A percentile compares a stretch with the other conserved stretches of the same genome.
These are phyloP conservation scores for Meredithiella fracta DNA, from an alignment of 2,329 filamentous ascomycete genomes.

Conservation along the genomic window DNA sequence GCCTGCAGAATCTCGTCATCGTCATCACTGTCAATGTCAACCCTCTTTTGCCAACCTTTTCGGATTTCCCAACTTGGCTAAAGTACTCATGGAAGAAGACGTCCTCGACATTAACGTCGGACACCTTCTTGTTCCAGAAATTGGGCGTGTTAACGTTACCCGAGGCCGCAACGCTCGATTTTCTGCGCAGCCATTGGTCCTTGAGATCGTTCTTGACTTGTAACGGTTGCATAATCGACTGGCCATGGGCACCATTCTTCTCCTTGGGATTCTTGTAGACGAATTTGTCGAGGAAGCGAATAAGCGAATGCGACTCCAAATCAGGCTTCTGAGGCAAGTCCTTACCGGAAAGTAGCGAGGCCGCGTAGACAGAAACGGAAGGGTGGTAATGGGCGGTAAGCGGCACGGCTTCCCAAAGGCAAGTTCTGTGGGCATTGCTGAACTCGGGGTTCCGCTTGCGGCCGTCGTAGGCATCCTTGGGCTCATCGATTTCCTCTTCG, in stretches of 20 bases:
- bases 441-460: conserved; percentile 83
- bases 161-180: conserved; percentile 23
- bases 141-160: conserved; percentile 59
- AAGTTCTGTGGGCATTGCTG: conserved; percentile 82
- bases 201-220: conserved; percentile 34
- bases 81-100: conserved; percentile 99
- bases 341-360: conserved; percentile 50
- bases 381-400: conserved; percentile 78
- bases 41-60: conserved; percentile 39
- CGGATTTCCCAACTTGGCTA: conserved; percentile 49
- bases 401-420: conserved; percentile 78
- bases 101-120: conserved; percentile 78
- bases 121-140: conserved; percentile 84
- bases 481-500: conserved; percentile 54
- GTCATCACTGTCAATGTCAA: conserved; percentile 27
- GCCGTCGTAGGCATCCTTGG: conserved; percentile 51
- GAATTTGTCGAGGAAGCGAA: conserved; percentile 93
- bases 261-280: conserved; percentile 91
- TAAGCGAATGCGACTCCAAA: conserved; percentile 73
- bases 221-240: conserved; percentile 93
- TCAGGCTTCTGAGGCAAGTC: conserved; percentile 77
- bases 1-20: conserved; percentile 74
- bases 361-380: conserved; percentile 72
- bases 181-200: conserved; percentile 40
- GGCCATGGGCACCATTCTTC: conserved; percentile 49